phyloP scores from a whole-genome alignment of 176 grass and related monocot genomes.

The Stipa capillata region DNA sequence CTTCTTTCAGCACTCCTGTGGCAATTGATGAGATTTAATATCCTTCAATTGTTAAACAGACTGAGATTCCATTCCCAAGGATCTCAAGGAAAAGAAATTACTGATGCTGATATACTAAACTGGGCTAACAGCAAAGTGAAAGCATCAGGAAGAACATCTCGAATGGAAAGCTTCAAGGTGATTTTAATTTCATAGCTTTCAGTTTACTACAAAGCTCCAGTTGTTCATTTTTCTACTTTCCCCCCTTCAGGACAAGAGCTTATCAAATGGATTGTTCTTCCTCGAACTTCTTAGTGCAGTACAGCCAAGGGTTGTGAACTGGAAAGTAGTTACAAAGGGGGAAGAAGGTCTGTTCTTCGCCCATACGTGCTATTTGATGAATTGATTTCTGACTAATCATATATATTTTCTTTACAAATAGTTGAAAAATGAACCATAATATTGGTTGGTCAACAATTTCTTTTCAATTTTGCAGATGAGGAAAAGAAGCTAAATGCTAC shows the following conservation, averaged over 20 bases:
- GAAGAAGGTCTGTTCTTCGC: slow-evolving; percentile 53
- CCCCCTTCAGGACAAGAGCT: slow-evolving; percentile 64
- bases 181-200: background rate
- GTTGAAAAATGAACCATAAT: background rate
- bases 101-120: slow-evolving; percentile 84
- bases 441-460: background rate
- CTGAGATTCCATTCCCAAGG: slow-evolving; percentile 79
- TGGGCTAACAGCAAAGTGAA: slow-evolving; percentile 91
- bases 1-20: slow-evolving; percentile 85
- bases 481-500: slow-evolving; percentile 94
- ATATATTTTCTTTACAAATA: background rate
- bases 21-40: slow-evolving; percentile 99
- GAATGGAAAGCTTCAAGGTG: slow-evolving; percentile 90
- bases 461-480: slow-evolving; percentile 49
- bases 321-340: slow-evolving; percentile 90
- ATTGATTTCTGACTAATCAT: background rate
- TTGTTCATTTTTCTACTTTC: slow-evolving; percentile 23
- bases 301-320: slow-evolving; percentile 75
- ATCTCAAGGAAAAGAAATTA: slow-evolving; percentile 80
- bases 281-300: slow-evolving; percentile 95
- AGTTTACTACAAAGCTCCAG: background rate
- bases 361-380: slow-evolving; percentile 7
- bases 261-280: slow-evolving; percentile 87
- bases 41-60: slow-evolving; percentile 88
- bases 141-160: slow-evolving; percentile 58